Conservation (phyloP, 306 rosid genomes). For the Prunus kanzakura region DNA sequence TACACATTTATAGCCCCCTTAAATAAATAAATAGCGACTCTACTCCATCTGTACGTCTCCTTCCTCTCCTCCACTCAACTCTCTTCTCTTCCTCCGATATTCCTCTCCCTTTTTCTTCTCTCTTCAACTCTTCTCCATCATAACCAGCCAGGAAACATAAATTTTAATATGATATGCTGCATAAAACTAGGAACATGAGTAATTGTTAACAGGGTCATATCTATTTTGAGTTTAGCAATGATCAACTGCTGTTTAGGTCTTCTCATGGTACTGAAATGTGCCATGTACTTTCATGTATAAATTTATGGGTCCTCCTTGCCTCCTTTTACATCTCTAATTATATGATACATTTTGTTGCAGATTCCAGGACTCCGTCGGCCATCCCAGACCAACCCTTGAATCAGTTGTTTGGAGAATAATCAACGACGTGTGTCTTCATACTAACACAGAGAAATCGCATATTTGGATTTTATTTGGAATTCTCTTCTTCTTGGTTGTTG, state of each 20-base stretch:
- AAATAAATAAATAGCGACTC: too few relatives aligned
- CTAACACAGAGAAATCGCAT: neutral
- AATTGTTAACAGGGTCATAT: neutral
- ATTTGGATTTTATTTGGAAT: neutral
- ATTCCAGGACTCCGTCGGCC: slow-evolving; percentile 63
- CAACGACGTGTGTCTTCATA: too few relatives aligned
- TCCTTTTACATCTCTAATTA: neutral
- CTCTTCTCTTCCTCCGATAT: neutral
- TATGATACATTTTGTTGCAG: slow-evolving; percentile 43
- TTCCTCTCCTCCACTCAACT: too few relatives aligned
- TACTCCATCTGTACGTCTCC: neutral
- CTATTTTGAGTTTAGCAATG: neutral
- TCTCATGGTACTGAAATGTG: neutral
- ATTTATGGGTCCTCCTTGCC: neutral
- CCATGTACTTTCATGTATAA: neutral
- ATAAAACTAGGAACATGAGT: neutral
- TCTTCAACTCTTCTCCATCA: neutral
- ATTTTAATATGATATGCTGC: neutral
- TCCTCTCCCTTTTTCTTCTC: neutral
- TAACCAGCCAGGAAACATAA: neutral
- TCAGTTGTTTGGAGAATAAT: neutral
- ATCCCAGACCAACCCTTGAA: slow-evolving; percentile 47
- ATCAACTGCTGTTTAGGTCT: neutral
- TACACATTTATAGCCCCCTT: neutral
- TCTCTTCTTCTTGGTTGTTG: neutral